phyloP scores from a whole-genome alignment of 1,139 yeast genomes.

The Spencermartinsiella ligniputridi region DNA sequence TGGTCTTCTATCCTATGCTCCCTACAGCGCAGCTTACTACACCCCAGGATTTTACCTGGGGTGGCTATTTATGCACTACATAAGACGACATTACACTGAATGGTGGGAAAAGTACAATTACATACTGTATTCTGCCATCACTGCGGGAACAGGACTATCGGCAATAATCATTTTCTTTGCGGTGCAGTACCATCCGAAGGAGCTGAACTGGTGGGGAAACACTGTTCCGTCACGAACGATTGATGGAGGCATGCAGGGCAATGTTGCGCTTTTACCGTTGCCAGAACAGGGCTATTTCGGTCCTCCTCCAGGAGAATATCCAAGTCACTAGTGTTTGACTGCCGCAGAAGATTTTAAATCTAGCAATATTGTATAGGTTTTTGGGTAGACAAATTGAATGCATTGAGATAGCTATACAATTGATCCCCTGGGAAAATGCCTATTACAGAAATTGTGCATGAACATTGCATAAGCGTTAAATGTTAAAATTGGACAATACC shows the following conservation, averaged over 20 bases:
- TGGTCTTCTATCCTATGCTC: conserved; percentile 30
- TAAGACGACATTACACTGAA: conserved; percentile 48
- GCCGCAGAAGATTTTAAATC: too few species aligned
- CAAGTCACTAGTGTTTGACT: too few species aligned
- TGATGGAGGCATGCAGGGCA: conserved; percentile 36
- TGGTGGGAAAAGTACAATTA: conserved; percentile 50
- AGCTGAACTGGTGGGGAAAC: conserved; percentile 59
- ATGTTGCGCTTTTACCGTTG: conserved; percentile 30
- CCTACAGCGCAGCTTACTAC: conserved; percentile 50
- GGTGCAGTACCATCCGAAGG: conserved; percentile 40
- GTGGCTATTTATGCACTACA: conserved; percentile 46
- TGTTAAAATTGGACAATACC: too few species aligned
- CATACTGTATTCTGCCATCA: conserved; percentile 50
- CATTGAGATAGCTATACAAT: too few species aligned
- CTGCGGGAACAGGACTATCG: conserved; percentile 44
- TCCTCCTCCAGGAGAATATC: conserved; percentile 28
- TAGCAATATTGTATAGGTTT: too few species aligned
- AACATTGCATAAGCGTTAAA: too few species aligned
- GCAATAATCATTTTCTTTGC: conserved; percentile 48
- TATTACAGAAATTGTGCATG: too few species aligned
- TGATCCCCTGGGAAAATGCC: too few species aligned
- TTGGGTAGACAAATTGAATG: too few species aligned
- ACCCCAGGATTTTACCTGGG: conserved; percentile 47
- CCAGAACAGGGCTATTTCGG: conserved; percentile 48
- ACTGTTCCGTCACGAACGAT: conserved; percentile 40